A percentile compares a stretch with the other conserved stretches of the same genome.
phyloP scores from a whole-genome alignment of 345 rosid species.

The Corchorus olitorius region DNA sequence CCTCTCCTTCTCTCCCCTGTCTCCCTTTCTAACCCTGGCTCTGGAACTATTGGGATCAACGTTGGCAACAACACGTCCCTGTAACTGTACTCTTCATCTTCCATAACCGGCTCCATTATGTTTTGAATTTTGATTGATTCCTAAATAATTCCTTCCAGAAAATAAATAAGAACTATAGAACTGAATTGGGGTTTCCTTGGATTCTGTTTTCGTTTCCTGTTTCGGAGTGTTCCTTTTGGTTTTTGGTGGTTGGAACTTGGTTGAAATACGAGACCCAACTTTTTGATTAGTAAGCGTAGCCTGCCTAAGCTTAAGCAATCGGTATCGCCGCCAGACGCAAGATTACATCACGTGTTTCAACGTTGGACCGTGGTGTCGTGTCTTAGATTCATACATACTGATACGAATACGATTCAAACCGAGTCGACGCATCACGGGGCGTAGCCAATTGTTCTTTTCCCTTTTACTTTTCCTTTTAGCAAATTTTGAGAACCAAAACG shows the following conservation, averaged over 20 bases:
- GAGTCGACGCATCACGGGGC: too few species aligned
- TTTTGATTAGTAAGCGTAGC: not conserved
- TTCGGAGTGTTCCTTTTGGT: not conserved
- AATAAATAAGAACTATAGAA: not conserved
- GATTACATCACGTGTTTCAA: conserved; percentile 6
- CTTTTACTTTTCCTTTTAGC: too few species aligned
- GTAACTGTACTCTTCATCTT: conserved; percentile 66
- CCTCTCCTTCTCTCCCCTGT: conserved; percentile 73
- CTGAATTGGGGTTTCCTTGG: not conserved
- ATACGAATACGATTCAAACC: too few species aligned
- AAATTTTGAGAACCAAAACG: too few species aligned
- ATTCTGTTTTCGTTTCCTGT: not conserved
- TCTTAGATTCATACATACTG: too few species aligned
- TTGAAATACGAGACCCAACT: not conserved
- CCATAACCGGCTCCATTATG: conserved; percentile 52
- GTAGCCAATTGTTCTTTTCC: too few species aligned
- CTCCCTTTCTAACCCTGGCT: conserved; percentile 74
- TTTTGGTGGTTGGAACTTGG: not conserved
- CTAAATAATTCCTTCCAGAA: not conserved
- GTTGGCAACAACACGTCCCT: conserved; percentile 66
- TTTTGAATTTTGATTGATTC: not conserved
- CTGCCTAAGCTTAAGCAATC: too few species aligned
- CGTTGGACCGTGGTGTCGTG: not conserved
- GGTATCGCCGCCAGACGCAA: not conserved
- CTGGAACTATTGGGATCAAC: conserved; percentile 49